A percentile compares a stretch with the other conserved stretches of the same genome.
These are phyloP conservation scores for Exidia glandulosa DNA, from an alignment of 768 basidiomycete genomes.

Conservation along the genomic window DNA sequence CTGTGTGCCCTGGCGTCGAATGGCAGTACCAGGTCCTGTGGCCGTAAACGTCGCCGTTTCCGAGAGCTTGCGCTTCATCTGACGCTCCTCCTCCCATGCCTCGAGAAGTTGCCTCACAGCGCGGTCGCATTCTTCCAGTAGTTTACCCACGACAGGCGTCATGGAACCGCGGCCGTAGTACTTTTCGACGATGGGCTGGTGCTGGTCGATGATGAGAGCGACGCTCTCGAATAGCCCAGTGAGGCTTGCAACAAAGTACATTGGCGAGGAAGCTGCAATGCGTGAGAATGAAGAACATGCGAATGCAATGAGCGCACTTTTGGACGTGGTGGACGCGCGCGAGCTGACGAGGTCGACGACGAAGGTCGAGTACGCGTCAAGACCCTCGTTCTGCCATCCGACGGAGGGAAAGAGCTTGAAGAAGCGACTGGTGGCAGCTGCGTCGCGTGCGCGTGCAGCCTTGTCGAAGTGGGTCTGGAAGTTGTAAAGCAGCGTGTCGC, in stretches of 20 bases:
- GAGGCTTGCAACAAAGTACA: constrained; percentile 82
- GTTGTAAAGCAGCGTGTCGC: constrained; percentile 61
- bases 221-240: constrained; percentile 92
- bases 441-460: constrained; percentile 73
- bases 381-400: constrained; percentile 84
- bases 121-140: constrained; percentile 80
- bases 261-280: constrained; percentile 69
- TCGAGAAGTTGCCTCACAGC: constrained; percentile 65
- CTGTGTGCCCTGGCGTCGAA: constrained; percentile 2
- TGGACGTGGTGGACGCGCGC: constrained; percentile 65
- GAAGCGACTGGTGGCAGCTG: constrained; percentile 80
- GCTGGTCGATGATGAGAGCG: constrained; percentile 93
- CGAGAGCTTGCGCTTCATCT: constrained; percentile 58
- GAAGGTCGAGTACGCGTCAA: constrained; percentile 87
- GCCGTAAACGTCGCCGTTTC: constrained; percentile 16
- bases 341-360: constrained; percentile 83
- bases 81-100: constrained; percentile 87
- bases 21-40: constrained; percentile 3
- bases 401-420: constrained; percentile 97
- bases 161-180: constrained; percentile 91
- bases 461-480: constrained; percentile 74
- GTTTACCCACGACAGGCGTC: constrained; percentile 58
- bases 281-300: no score
- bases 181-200: constrained; percentile 95
- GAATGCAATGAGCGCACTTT: constrained; percentile 49